Evolutionary conservation across 306 rosid species (phyloP), one percentile per base, ranked within the genome.

Genomic region (Trichosanthes truncata): DNA sequence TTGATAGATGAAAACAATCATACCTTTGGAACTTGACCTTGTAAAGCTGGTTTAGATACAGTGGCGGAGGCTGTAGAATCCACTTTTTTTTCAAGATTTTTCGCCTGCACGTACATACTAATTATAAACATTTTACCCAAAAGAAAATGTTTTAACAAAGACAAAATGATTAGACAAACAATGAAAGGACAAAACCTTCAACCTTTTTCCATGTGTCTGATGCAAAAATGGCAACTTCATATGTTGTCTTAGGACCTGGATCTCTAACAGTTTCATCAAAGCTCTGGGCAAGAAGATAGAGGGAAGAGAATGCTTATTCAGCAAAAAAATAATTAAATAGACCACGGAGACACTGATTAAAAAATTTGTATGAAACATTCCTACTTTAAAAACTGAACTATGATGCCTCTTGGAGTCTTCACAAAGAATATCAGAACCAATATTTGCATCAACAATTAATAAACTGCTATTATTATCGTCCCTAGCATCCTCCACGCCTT

Each of bases 161-260:
- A 45, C 45, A 59, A 29, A 25, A 60, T 45, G 63, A 15, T 59
- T 14, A 14, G 31, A 5, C 31, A 45, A 45, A 20, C 60, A 53
- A 49, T 46, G 40, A 25, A 71, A 60, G n/a, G 45, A 35, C 4
- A 26, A 77, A 80, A 40, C 29, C 45, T 9, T 68, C 38, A 18
- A 94, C 99, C 97, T 91, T 95, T 82, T 87, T 88, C 97, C 97
- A 93, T 18, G 84, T 41, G 84, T 89, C 92, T 20, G 93, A 88
- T 21, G 89, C 93, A 85, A 89, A 88, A 73, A 95, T 82, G 83
- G 99, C 83, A 82, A 92, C 97, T 45, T 95, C 99, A 82, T 78
- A 85, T 35, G 96, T 86, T 20, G 97, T 91, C 86, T 90, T 89
- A 36, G 90, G 93, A 80, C 93, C 93, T 20, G 95, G 92, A 81